Conservation (phyloP, 495 filamentous ascomycete species). For the Penicillium waksmanii region DNA sequence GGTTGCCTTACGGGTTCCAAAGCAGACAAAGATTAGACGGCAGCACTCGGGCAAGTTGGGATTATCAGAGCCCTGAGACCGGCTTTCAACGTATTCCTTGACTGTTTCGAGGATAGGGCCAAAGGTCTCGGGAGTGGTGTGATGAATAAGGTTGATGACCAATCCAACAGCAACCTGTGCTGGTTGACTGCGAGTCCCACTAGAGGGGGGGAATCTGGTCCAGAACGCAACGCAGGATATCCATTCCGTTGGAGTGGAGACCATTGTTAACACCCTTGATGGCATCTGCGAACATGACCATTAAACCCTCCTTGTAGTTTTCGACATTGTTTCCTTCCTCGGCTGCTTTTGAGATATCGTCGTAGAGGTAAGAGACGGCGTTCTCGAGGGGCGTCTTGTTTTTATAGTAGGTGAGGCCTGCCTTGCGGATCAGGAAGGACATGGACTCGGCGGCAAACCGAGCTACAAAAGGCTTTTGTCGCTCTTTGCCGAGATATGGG, state of each 20-base stretch:
- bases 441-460: slow-evolving; percentile 93
- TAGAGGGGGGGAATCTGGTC: slow-evolving; percentile 51
- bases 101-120: slow-evolving; percentile 62
- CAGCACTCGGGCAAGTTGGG: slow-evolving; percentile 56
- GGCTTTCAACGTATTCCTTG: slow-evolving; percentile 49
- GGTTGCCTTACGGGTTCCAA: slow-evolving; percentile 75
- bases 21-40: slow-evolving; percentile 66
- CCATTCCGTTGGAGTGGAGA: slow-evolving; percentile 76
- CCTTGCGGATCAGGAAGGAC: slow-evolving; percentile 90
- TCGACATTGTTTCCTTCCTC: slow-evolving; percentile 53
- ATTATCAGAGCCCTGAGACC: slow-evolving; percentile 34
- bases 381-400: slow-evolving; percentile 66
- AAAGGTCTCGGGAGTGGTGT: slow-evolving; percentile 69
- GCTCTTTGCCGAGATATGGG: slow-evolving; percentile 81
- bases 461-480: slow-evolving; percentile 80
- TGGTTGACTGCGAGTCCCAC: slow-evolving; percentile 48
- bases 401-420: slow-evolving; percentile 71
- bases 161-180: slow-evolving; percentile 72
- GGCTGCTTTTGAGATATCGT: slow-evolving; percentile 62
- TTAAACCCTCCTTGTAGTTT: slow-evolving; percentile 79
- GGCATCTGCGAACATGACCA: slow-evolving; percentile 87
- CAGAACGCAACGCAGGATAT: slow-evolving; percentile 69
- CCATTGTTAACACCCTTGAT: slow-evolving; percentile 79
- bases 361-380: slow-evolving; percentile 68
- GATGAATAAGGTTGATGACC: slow-evolving; percentile 78